Evolutionary conservation across 352 stramenopile genomes (phyloP).

Genomic region (Phytophthora aleatoria): DNA sequence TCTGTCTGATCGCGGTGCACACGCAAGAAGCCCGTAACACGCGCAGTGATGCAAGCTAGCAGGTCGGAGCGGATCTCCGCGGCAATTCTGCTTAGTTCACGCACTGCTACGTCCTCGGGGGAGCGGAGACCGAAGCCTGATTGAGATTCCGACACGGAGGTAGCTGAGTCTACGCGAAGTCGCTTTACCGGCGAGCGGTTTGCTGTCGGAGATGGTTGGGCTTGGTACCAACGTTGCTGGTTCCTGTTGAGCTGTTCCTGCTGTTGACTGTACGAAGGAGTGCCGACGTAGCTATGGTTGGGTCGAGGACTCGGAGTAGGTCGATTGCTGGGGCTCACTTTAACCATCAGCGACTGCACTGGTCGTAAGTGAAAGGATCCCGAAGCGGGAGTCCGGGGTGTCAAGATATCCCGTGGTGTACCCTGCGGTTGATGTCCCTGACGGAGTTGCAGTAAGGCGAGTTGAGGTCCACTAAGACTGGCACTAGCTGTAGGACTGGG

Average conservation of each 20-base stretch:
- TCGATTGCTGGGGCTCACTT: constrained; percentile 32
- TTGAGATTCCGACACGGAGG: constrained; percentile 15
- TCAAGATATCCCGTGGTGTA: constrained; percentile 33
- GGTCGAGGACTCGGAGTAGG: constrained; percentile 33
- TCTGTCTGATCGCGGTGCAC: constrained; percentile 46
- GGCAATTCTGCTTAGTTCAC: constrained; percentile 65
- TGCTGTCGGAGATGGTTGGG: constrained; percentile 29
- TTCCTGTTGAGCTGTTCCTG: constrained; percentile 29
- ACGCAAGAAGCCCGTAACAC: constrained; percentile 69
- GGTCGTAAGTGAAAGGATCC: constrained; percentile 52
- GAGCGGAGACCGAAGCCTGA: constrained; percentile 17
- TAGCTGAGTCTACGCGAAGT: constrained; percentile 29
- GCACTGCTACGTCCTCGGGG: constrained; percentile 59
- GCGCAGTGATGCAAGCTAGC: constrained; percentile 65
- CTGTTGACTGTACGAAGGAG: constrained; percentile 34
- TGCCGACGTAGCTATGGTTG: constrained; percentile 27
- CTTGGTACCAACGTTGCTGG: constrained; percentile 33
- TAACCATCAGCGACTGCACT: constrained; percentile 48
- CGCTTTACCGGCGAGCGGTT: constrained; percentile 33
- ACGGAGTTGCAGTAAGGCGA: constrained; percentile 37
- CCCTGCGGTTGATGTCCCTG: constrained; percentile 28
- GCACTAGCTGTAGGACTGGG: constrained; percentile 32
- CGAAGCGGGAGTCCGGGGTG: constrained; percentile 34
- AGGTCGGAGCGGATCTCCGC: constrained; percentile 66
- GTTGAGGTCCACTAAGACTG: constrained; percentile 28